A percentile compares a stretch with the other conserved stretches of the same genome.
These are phyloP conservation scores for Rosa lucieae DNA, from an alignment of 306 rosid species.

Conservation along the genomic window DNA sequence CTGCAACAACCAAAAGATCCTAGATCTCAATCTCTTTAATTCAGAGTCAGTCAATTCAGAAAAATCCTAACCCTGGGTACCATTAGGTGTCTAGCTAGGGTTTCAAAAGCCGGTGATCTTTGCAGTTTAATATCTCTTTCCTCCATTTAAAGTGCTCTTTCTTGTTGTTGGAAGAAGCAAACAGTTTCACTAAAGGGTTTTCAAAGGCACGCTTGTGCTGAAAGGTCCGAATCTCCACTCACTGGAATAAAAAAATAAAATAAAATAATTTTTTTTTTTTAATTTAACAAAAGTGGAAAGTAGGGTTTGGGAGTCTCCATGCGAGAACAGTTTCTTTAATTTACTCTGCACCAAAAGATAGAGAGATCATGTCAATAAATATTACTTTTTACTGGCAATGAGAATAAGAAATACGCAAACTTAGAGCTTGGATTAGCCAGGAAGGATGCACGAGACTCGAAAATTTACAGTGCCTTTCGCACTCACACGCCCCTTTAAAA, in stretches of 20 bases:
- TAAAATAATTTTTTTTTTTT: background rate
- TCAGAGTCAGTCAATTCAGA: background rate
- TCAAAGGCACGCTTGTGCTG: slow-evolving; percentile 45
- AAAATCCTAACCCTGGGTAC: background rate
- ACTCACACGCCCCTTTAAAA: slow-evolving; percentile 6
- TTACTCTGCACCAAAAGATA: slow-evolving; percentile 22
- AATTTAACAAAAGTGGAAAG: background rate
- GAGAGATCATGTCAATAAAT: slow-evolving; percentile 18
- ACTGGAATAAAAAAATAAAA: background rate
- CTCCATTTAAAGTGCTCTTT: background rate
- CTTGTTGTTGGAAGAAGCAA: slow-evolving; percentile 25
- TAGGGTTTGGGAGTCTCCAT: slow-evolving; percentile 1
- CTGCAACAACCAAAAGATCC: background rate
- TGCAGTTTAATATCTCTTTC: slow-evolving; percentile 4
- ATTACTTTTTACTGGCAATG: background rate
- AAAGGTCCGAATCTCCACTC: slow-evolving; percentile 27
- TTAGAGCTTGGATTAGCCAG: background rate
- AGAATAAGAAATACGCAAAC: background rate
- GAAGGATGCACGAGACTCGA: slow-evolving; percentile 13
- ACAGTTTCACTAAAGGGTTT: slow-evolving; percentile 30
- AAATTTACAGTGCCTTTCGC: slow-evolving; percentile 6
- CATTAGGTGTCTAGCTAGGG: background rate
- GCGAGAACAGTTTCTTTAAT: slow-evolving; percentile 8
- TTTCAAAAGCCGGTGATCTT: slow-evolving; percentile 4
- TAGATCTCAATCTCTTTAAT: background rate